phyloP scores from a whole-genome alignment of 176 grass and related monocot species.

The Melocanna baccifera region DNA sequence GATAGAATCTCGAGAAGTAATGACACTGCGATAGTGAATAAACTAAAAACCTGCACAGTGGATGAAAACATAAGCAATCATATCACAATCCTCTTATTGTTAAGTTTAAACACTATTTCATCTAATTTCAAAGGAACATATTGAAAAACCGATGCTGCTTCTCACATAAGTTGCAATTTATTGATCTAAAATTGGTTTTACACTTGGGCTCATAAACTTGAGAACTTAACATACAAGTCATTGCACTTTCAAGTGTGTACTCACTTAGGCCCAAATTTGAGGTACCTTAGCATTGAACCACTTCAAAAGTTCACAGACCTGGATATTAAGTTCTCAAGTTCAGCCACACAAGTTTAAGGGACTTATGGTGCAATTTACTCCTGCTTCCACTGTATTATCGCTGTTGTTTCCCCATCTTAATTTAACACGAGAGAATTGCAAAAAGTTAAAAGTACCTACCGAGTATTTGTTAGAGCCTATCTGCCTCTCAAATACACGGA shows the following conservation, averaged over 20 bases:
- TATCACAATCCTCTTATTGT: constrained; percentile 12
- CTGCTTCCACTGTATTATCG: not conserved
- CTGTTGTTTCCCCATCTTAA: constrained; percentile 3
- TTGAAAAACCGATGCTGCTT: not conserved
- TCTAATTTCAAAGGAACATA: not conserved
- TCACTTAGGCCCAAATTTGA: not conserved
- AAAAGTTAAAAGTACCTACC: constrained; percentile 34
- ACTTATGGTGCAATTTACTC: not conserved
- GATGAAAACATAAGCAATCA: constrained; percentile 15
- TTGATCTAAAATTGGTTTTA: not conserved
- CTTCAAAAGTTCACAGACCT: not conserved
- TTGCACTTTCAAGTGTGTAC: not conserved
- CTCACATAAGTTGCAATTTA: not conserved
- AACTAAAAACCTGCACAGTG: constrained; percentile 73
- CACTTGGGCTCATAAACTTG: not conserved
- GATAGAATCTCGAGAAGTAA: constrained; percentile 65
- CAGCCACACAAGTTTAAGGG: not conserved
- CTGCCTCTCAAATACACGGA: constrained; percentile 97
- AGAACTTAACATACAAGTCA: constrained; percentile 6
- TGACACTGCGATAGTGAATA: constrained; percentile 67
- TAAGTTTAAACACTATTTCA: not conserved
- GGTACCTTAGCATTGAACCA: not conserved
- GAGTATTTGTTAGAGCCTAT: constrained; percentile 98
- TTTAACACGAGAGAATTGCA: not conserved
- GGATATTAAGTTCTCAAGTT: constrained; percentile 2